Evolutionary conservation across 2,329 filamentous ascomycete genomes (phyloP), one percentile per base, ranked within the genome.

Genomic region (Trichoderma semiorbis): DNA sequence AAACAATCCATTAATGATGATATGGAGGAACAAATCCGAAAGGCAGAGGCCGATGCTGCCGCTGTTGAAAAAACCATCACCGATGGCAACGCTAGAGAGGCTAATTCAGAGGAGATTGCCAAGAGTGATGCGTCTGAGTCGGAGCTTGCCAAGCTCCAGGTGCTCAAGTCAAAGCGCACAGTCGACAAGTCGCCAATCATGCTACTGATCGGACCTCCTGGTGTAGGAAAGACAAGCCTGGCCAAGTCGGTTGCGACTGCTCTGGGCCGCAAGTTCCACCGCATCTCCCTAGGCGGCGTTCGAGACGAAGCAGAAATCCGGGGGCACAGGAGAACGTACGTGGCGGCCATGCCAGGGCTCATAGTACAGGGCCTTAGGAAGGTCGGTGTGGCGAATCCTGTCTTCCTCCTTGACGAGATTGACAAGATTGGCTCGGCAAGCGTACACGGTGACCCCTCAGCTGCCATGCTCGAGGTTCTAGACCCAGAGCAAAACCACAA

Each of bases 331-430:
- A 88, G 96, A 76, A 99, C 96, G 0, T 99, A 99, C 79, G 96
- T 99, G 72, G 96, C 96, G 26, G 96, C 96, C n/a, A 98, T 99
- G 95, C 96, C 96, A 11, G 96, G 96, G 69, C 86, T 98, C 70
- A 92, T 99, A 72, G 95, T 98, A 34, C 95, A 94, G 79, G 96
- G 95, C 0, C 81, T 99, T 70, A 95, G 96, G 83, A 99, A 98
- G 84, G 95, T 97, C 36, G 95, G 95, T 61, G 95, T 98, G 24
- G 90, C 94, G 3, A 99, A 99, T 79, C 96, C 96, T 0, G 95
- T 99, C 71, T 93, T 99, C 83, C 84, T 99, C 60, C 90, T 99
- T 14, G 96, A 99, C 78, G 96, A 99, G 84, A 98, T 99, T 76
- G 96, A 99, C 85, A 99, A 99, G 86, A 89, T 99, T 73, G 94